Evolutionary conservation across 2,329 filamentous ascomycete species (phyloP).

Genomic region (Lojkania enalia): DNA sequence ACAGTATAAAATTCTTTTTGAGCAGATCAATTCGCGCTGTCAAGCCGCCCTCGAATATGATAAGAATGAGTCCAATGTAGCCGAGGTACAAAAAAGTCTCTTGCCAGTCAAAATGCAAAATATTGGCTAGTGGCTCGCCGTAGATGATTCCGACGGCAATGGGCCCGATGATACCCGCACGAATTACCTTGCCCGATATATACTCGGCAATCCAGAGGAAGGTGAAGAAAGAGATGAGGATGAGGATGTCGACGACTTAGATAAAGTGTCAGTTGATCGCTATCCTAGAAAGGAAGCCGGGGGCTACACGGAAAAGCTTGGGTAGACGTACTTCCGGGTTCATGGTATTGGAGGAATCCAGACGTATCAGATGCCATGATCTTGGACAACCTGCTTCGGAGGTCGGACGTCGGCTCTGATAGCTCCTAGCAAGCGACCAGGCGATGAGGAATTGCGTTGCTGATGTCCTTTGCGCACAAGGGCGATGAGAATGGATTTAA

Average conservation of each 20-base stretch:
- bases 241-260: slow-evolving; percentile 47
- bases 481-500: too few relatives aligned
- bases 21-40: slow-evolving; percentile 52
- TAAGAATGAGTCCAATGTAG: slow-evolving; percentile 54
- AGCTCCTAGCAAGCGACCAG: too few relatives aligned
- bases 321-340: too few relatives aligned
- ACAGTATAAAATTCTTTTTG: slow-evolving; percentile 52
- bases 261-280: slow-evolving; percentile 12
- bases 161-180: slow-evolving; percentile 53
- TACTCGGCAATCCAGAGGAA: slow-evolving; percentile 49
- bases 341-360: too few relatives aligned
- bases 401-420: too few relatives aligned
- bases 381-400: too few relatives aligned
- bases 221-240: slow-evolving; percentile 51
- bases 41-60: slow-evolving; percentile 57
- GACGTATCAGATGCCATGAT: too few relatives aligned
- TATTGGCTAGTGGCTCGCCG: slow-evolving; percentile 51
- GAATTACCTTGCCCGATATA: slow-evolving; percentile 46
- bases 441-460: too few relatives aligned
- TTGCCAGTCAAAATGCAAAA: slow-evolving; percentile 50
- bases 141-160: slow-evolving; percentile 55
- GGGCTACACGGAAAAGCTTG: too few relatives aligned
- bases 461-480: too few relatives aligned
- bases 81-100: slow-evolving; percentile 52
- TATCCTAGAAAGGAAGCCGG: too few relatives aligned